phyloP scores from a whole-genome alignment of 352 stramenopile species.

The Phytophthora sp. region DNA sequence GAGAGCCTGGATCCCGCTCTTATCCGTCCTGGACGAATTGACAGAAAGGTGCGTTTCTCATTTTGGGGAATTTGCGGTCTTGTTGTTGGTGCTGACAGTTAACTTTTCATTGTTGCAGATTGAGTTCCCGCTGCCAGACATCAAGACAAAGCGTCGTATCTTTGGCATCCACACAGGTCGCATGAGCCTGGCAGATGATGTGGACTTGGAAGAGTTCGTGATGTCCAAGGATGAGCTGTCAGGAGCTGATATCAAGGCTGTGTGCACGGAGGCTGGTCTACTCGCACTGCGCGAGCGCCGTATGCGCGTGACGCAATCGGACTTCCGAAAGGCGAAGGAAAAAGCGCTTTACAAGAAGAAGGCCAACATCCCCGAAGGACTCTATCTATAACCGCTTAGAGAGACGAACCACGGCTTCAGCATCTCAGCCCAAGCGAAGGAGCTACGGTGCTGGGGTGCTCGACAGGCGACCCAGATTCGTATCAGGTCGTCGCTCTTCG shows the following conservation, averaged over 20 bases:
- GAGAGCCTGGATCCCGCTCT: slow-evolving; percentile 99
- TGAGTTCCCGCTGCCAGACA: slow-evolving; percentile 99
- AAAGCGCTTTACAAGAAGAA: slow-evolving; percentile 99
- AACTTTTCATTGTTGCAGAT: slow-evolving; percentile 81
- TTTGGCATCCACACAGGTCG: slow-evolving; percentile 99
- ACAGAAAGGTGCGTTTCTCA: slow-evolving; percentile 92
- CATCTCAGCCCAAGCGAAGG: slow-evolving; percentile 5
- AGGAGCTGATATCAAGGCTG: slow-evolving; percentile 99
- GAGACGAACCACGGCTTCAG: slow-evolving; percentile 18
- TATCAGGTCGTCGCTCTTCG: slow-evolving; percentile 14
- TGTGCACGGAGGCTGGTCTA: slow-evolving; percentile 99
- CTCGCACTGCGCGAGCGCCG: slow-evolving; percentile 98
- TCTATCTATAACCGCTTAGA: slow-evolving; percentile 95
- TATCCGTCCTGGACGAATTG: slow-evolving; percentile 99
- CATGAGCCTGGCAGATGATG: slow-evolving; percentile 98
- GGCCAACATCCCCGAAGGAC: slow-evolving; percentile 98
- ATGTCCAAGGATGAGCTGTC: slow-evolving; percentile 99
- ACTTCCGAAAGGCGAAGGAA: slow-evolving; percentile 99
- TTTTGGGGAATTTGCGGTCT: not conserved
- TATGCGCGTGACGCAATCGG: slow-evolving; percentile 99
- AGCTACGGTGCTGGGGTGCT: not conserved
- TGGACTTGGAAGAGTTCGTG: slow-evolving; percentile 99
- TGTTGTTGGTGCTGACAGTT: slow-evolving; percentile 1
- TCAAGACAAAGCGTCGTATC: slow-evolving; percentile 99
- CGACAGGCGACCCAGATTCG: not conserved